Evolutionary conservation across 2,329 filamentous ascomycete genomes (phyloP), one percentile per base, ranked within the genome.

Genomic region (Arthrobotrys entomopaga): DNA sequence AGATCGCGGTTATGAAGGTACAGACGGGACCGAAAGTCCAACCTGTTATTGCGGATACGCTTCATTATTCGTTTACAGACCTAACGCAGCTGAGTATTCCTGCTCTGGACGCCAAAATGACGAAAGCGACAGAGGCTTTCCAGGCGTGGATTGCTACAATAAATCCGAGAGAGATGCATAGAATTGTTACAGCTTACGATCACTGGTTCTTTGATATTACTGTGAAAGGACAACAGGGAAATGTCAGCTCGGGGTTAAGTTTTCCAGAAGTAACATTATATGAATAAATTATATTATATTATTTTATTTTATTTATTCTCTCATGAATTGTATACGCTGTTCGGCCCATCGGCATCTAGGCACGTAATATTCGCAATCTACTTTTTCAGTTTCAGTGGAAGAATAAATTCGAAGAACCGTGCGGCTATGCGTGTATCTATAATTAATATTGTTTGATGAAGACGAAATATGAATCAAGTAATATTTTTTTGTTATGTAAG

Each of bases 181-280:
- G 20, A 11, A 65, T 72, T 24, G 59, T 58, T 19, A 22, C 66
- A n/a, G 46, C 46, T 11, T 65, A 64, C 20, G 43, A 65, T 29
- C 46, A 20, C 11, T 60, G 65, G 65, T 63, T 70, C n/a, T 70
- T 70, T 38, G 57, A 70, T 64, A 63, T 63, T 29, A 63, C 65
- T 2, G 63, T 63, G 50, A 63, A 67, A 16, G 48, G 22, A 3
- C 2, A 34, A 34, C 56, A 63, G 26, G 57, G 38, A 7, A 34
- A 48, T 54, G 57, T 70, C 1, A 56, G 40, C 40, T 16, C 24
- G 8, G 57, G 48, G 4, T 20, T 54, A 34, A 38, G 29, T 7
- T 63, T 49, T 40, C 58, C 57, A 10, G 65, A 57, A 13, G 57
- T 70, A 8, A 57, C 40, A 2, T 26, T 70, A 34, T 34, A 34